Evolutionary conservation across 2,329 filamentous ascomycete species (phyloP), one percentile per base, ranked within the genome.

Genomic region (Colletotrichum camelliae): DNA sequence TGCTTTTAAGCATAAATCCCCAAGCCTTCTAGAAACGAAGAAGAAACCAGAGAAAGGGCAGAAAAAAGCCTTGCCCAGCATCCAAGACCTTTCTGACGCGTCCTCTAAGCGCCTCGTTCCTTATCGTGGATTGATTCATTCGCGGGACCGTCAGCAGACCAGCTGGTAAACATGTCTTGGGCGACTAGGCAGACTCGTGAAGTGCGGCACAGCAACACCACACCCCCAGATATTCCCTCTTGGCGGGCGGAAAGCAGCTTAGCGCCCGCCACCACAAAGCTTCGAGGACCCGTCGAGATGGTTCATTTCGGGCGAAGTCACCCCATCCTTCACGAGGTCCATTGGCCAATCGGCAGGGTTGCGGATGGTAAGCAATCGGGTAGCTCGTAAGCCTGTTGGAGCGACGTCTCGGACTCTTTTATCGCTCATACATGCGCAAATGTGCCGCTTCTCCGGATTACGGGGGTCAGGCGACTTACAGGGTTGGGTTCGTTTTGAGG

Each of bases 261-360:
- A 33, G 58, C 39, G 27, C 48, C 35, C 33, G 73, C 62, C 70
- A 43, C 35, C 33, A n/a, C 52, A 62, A 73, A 62, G 64, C 73
- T 73, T 75, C 62, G 18, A 31, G 15, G 15, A 29, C 43, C 39
- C 7, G 55, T 31, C 21, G 55, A 21, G 27, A 15, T 57, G 27
- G 31, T 73, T 60, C 58, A 60, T 35, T 65, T 73, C 73, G 73
- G 73, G 73, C 70, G 73, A 75, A 68, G 16, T 43, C 10, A 13
- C 61, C 64, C 64, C 64, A 43, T 65, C 58, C 48, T 68, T 13
- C 18, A 52, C 10, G 21, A 8, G 9, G 4, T 7, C 21, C 9
- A 29, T 12, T n/a, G 16, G 48, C 70, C 58, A 60, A 68, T 73
- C 21, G 58, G 64, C 27, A 12, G 21, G 24, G 33, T 62, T 70